Base-by-base conservation (phyloP, 1,284 basidiomycete species). In the Filobasidium uniguttulatum region DNA sequence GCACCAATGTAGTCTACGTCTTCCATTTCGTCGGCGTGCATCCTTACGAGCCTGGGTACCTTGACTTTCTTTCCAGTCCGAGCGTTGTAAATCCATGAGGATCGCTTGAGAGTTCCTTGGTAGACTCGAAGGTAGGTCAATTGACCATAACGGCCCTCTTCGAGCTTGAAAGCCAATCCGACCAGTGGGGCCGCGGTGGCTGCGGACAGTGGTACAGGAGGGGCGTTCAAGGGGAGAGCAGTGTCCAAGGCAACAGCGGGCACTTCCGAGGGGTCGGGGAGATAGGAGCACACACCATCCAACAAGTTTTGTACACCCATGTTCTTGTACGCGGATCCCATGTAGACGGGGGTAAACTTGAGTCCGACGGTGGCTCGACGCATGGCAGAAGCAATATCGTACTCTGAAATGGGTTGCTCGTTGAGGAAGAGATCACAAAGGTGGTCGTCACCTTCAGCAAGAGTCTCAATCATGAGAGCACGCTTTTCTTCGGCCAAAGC, bases 11-110 rank as follows among this genome's bases (percentile, higher is more conserved):
- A 78, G 40, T 93, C 84, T 52, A 98, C 85, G 61, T 99, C 94
- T 81, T 98, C 94, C 94, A 98, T 97, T 71, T 98, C 93, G 63
- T 98, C 88, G 66, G 83, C 83, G 71, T 99, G 94, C 94, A 99
- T 96, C 53, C 91, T 78, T 53, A 97, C 94, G 55, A 99, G 73
- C 44, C 93, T 78, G 7, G 93, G 91, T n/a, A 98, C 87, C 72
- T 98, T 97, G 72, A 97, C 86, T 71, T 83, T 88, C 76, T 97
- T 99, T 46, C 91, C 94, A 19, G 90, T 93, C 37, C 91, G 77
- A 5, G 87, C 88, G 64, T 98, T 96, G 73, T 77, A 90, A 62
- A 99, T 93, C 56, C 82, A 75, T 53, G 77, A 78, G 1, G 86
- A 82, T 67, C 85, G 85, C 71, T 81, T 85, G 63, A 98, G 71